Percentiles rank a stretch among this genome's conserved stretches.
Evolutionary conservation across 1,139 yeast species (phyloP).

Genomic region (Debaryomycetaceae sp.): DNA sequence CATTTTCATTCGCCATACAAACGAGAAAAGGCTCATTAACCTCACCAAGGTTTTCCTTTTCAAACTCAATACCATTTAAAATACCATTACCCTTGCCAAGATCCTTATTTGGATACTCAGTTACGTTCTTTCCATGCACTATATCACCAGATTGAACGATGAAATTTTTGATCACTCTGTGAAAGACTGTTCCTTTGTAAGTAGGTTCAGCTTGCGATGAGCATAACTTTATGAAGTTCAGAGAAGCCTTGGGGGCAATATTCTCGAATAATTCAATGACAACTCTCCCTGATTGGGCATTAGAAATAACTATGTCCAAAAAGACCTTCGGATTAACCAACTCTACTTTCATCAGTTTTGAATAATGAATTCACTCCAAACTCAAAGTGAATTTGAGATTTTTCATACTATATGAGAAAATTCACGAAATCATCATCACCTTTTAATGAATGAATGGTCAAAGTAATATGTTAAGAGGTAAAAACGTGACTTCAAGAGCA

Average conservation of each 20-base stretch:
- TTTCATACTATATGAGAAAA: not conserved
- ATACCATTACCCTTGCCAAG: slow-evolving; percentile 58
- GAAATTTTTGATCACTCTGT: slow-evolving; percentile 71
- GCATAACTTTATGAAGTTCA: slow-evolving; percentile 52
- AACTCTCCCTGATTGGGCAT: slow-evolving; percentile 52
- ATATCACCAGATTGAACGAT: slow-evolving; percentile 77
- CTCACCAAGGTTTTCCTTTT: slow-evolving; percentile 57
- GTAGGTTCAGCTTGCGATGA: slow-evolving; percentile 11
- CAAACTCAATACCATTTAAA: slow-evolving; percentile 41
- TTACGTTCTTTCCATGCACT: slow-evolving; percentile 18
- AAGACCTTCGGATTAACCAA: slow-evolving; percentile 37
- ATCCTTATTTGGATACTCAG: slow-evolving; percentile 31
- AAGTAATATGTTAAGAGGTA: too few species aligned
- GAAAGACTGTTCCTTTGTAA: slow-evolving; percentile 52
- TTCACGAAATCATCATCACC: not conserved
- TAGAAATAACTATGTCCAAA: slow-evolving; percentile 56
- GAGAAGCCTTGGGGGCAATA: slow-evolving; percentile 57
- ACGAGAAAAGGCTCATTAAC: slow-evolving; percentile 48
- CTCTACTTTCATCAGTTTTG: slow-evolving; percentile 30
- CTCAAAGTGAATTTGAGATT: not conserved
- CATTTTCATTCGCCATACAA: slow-evolving; percentile 74
- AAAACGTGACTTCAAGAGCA: not conserved
- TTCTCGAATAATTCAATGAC: slow-evolving; percentile 55
- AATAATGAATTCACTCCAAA: not conserved
- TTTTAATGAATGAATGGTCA: too few species aligned